These are phyloP conservation scores for Bruguiera hainesii DNA, from an alignment of 441 rosid genomes.

Conservation along the genomic window DNA sequence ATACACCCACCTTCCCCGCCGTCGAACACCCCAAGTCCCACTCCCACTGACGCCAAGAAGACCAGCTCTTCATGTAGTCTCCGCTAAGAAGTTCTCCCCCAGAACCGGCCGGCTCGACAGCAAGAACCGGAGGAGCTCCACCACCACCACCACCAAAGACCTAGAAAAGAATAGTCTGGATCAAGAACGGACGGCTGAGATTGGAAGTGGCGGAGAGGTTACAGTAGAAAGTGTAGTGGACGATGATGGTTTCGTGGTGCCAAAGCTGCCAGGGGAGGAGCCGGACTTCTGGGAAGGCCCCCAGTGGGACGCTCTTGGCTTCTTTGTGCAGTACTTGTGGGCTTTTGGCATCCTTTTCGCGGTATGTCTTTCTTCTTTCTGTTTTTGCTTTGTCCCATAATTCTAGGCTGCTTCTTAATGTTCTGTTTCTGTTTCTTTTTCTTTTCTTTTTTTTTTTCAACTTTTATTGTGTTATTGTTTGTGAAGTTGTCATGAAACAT, in stretches of 20 bases:
- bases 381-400: not conserved
- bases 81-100: constrained; percentile 58
- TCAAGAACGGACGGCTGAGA: constrained; percentile 21
- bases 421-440: not conserved
- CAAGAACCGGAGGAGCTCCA: constrained; percentile 41
- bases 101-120: constrained; percentile 4
- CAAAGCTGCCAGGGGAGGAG: constrained; percentile 43
- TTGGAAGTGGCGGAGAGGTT: constrained; percentile 28
- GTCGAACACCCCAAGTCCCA: constrained; percentile 1
- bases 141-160: constrained; percentile 33
- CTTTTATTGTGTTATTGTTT: too few relatives aligned
- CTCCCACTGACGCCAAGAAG: constrained; percentile 26
- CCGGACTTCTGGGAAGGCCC: constrained; percentile 79
- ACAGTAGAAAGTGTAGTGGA: constrained; percentile 6
- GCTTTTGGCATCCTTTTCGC: constrained; percentile 82
- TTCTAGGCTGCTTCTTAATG: not conserved
- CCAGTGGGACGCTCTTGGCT: constrained; percentile 71
- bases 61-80: constrained; percentile 34
- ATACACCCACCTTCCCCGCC: constrained; percentile 17
- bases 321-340: constrained; percentile 37
- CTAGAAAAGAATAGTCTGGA: constrained; percentile 26
- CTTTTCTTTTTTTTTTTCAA: not conserved
- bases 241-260: constrained; percentile 34
- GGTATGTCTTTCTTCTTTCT: constrained; percentile 29
- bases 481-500: too few relatives aligned